These are phyloP conservation scores for Teratosphaeria epicoccoides DNA, from an alignment of 2,329 filamentous ascomycete genomes.

Conservation along the genomic window DNA sequence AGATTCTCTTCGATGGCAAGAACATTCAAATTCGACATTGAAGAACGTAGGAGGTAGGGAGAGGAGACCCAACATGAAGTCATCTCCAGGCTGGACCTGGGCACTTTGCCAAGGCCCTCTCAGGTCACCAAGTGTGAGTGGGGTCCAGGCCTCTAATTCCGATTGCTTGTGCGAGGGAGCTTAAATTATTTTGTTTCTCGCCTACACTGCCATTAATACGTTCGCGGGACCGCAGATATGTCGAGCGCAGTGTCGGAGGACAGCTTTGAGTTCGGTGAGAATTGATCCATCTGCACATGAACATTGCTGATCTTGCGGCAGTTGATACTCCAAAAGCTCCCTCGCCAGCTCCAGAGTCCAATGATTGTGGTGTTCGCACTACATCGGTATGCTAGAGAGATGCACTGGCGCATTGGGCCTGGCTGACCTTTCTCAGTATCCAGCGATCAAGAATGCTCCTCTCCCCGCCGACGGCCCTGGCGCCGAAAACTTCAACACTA, in stretches of 20 bases:
- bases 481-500: constrained; percentile 79
- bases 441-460: constrained; percentile 85
- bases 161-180: background rate
- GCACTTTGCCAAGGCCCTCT: background rate
- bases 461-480: constrained; percentile 82
- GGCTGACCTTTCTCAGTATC: constrained; percentile 47
- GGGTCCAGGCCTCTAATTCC: background rate
- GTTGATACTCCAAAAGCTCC: constrained; percentile 52
- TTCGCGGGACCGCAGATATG: background rate
- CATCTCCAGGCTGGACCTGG: no score
- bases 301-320: constrained; percentile 21
- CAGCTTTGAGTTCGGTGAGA: constrained; percentile 45
- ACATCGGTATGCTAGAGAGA: constrained; percentile 43
- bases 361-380: constrained; percentile 50
- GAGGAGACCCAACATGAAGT: no score
- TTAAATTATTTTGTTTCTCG: background rate
- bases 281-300: background rate
- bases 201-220: background rate
- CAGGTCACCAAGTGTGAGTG: background rate
- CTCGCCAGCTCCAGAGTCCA: constrained; percentile 38
- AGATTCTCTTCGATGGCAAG: no score
- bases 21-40: no score
- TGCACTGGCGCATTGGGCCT: background rate
- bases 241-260: constrained; percentile 31
- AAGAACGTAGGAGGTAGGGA: no score